Percentiles rank a stretch among this genome's conserved stretches.
phyloP scores from a whole-genome alignment of 2,329 filamentous ascomycete genomes.

The Exophiala xenobiotica region DNA sequence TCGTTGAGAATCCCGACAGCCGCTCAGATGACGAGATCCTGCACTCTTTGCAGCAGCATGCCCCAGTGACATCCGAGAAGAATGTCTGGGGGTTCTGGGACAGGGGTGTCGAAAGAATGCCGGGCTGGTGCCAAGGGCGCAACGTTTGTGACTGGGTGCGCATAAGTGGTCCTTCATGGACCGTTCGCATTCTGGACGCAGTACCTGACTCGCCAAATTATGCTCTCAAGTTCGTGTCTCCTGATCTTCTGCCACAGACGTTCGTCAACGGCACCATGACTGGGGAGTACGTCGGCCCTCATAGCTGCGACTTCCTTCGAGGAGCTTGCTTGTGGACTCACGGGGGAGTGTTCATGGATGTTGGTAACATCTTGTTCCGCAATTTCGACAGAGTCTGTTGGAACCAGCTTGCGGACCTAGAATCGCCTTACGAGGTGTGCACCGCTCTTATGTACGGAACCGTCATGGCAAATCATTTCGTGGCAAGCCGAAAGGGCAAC shows the following conservation, averaged over 20 bases:
- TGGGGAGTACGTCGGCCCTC: conserved; percentile 53
- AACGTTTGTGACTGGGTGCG: conserved; percentile 57
- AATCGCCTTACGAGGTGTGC: conserved; percentile 48
- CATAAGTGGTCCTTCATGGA: conserved; percentile 53
- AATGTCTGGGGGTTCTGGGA: conserved; percentile 63
- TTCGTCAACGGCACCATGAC: conserved; percentile 52
- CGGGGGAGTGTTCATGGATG: conserved; percentile 60
- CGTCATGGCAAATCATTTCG: conserved; percentile 52
- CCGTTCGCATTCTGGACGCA: conserved; percentile 52
- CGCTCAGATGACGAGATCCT: conserved; percentile 22
- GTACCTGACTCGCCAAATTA: conserved; percentile 48
- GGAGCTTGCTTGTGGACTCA: conserved; percentile 57
- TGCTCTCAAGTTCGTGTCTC: conserved; percentile 51
- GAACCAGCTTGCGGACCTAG: conserved; percentile 47
- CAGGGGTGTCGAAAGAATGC: conserved; percentile 50
- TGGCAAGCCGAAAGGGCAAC: conserved; percentile 43
- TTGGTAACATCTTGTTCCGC: conserved; percentile 58
- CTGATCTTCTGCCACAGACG: conserved; percentile 49
- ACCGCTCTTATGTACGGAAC: conserved; percentile 37
- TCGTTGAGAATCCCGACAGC: conserved; percentile 10
- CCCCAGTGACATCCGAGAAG: conserved; percentile 38
- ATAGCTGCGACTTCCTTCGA: conserved; percentile 59
- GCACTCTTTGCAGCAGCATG: conserved; percentile 12
- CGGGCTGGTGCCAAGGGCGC: conserved; percentile 53
- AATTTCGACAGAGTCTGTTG: conserved; percentile 57